These are phyloP conservation scores for Talaromyces verruculosus DNA, from an alignment of 2,329 filamentous ascomycete species.

Conservation along the genomic window DNA sequence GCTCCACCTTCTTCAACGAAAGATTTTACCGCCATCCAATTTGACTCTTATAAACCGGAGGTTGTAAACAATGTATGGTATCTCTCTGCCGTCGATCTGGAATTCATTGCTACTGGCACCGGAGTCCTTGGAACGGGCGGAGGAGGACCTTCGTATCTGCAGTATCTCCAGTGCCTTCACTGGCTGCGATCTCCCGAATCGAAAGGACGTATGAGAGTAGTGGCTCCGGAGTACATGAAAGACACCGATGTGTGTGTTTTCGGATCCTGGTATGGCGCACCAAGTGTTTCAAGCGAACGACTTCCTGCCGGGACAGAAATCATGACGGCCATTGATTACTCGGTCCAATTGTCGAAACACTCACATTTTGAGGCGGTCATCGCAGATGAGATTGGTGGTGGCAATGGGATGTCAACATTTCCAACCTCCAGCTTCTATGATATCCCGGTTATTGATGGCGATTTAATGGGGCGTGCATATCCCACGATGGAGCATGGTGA, in stretches of 20 bases:
- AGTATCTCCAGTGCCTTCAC: slow-evolving; percentile 48
- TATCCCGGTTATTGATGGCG: slow-evolving; percentile 46
- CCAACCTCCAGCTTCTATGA: slow-evolving; percentile 30
- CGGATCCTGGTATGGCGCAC: slow-evolving; percentile 46
- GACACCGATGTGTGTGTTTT: slow-evolving; percentile 44
- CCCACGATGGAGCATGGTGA: slow-evolving; percentile 21
- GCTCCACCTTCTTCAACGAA: slow-evolving; percentile 24
- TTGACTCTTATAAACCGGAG: slow-evolving; percentile 34
- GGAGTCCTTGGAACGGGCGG: slow-evolving; percentile 42
- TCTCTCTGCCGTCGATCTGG: slow-evolving; percentile 38
- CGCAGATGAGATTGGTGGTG: slow-evolving; percentile 36
- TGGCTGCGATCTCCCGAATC: slow-evolving; percentile 33
- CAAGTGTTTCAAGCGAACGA: slow-evolving; percentile 33
- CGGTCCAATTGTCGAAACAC: slow-evolving; percentile 29
- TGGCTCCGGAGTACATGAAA: slow-evolving; percentile 26
- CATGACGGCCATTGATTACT: slow-evolving; percentile 37
- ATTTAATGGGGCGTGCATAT: slow-evolving; percentile 47
- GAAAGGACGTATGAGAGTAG: slow-evolving; percentile 27
- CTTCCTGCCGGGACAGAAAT: slow-evolving; percentile 30
- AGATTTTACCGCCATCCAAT: slow-evolving; percentile 28
- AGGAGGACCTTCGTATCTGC: slow-evolving; percentile 45
- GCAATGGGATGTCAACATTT: slow-evolving; percentile 41
- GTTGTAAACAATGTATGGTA: slow-evolving; percentile 38
- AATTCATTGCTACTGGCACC: slow-evolving; percentile 40
- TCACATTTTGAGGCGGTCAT: slow-evolving; percentile 40